These are phyloP conservation scores for Ambrosia trifida DNA, from an alignment of 129 eudicot genomes.

Conservation along the genomic window DNA sequence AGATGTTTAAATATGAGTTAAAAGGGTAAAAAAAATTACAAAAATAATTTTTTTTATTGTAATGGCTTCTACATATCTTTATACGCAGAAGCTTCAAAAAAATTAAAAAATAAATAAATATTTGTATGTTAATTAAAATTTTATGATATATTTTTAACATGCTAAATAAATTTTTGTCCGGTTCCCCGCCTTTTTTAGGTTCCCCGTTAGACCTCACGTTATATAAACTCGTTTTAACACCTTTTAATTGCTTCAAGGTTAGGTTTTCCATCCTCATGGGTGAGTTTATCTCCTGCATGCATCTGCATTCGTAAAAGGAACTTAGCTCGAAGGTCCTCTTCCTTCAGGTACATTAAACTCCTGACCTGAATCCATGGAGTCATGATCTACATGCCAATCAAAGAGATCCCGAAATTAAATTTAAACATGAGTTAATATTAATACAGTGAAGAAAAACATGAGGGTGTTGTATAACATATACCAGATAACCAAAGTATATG, in stretches of 20 bases:
- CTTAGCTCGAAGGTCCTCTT: slow-evolving; percentile 1
- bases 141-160: no score
- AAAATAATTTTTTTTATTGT: no score
- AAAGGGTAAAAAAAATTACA: no score
- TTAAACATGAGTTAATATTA: not conserved
- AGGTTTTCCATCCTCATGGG: slow-evolving; percentile 12
- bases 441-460: not conserved
- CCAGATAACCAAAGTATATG: slow-evolving; percentile 18
- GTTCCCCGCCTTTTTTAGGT: no score
- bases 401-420: not conserved
- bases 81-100: no score
- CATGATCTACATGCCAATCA: not conserved
- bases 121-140: no score
- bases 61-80: no score
- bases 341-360: slow-evolving; percentile 20
- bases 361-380: not conserved
- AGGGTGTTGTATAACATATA: not conserved
- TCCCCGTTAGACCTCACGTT: no score
- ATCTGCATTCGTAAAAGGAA: not conserved
- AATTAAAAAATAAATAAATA: no score
- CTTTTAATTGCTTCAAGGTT: not conserved
- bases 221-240: not conserved
- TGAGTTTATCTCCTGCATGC: slow-evolving; percentile 8
- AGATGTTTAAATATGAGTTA: no score
- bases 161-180: no score